These are phyloP conservation scores for Lepraria neglecta DNA, from an alignment of 495 filamentous ascomycete species.

Conservation along the genomic window DNA sequence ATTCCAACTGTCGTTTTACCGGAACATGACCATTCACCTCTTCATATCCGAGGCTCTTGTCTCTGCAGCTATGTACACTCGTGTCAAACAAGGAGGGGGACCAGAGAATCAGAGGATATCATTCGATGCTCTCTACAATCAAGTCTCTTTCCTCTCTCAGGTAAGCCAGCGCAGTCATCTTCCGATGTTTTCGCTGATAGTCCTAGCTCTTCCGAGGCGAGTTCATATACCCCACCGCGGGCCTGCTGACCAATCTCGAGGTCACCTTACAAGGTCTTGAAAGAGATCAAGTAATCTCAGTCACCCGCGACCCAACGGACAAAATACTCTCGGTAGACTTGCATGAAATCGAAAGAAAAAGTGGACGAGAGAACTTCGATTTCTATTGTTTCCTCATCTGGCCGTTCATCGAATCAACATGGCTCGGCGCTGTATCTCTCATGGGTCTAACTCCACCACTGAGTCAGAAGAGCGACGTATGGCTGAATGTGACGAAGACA, in stretches of 20 bases:
- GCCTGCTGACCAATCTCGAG: conserved; percentile 69
- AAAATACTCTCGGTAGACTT: conserved; percentile 62
- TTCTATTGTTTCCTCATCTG: conserved; percentile 98
- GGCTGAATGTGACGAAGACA: conserved; percentile 70
- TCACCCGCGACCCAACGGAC: conserved; percentile 52
- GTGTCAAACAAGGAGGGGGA: conserved; percentile 81
- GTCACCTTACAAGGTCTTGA: conserved; percentile 72
- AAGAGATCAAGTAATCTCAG: conserved; percentile 67
- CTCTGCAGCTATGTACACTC: conserved; percentile 79
- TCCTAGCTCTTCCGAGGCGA: conserved; percentile 82
- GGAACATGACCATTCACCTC: conserved; percentile 98
- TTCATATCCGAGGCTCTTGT: conserved; percentile 91
- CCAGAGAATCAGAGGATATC: conserved; percentile 71
- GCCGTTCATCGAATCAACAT: conserved; percentile 91
- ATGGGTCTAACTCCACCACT: conserved; percentile 75
- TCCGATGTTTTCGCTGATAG: conserved; percentile 24
- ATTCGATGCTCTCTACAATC: conserved; percentile 60
- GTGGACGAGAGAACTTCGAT: conserved; percentile 87
- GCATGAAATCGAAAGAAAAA: conserved; percentile 64
- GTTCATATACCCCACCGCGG: conserved; percentile 91
- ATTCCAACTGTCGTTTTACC: conserved; percentile 95
- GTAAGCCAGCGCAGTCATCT: conserved; percentile 28
- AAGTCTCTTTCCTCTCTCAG: conserved; percentile 83
- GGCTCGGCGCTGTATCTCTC: conserved; percentile 82
- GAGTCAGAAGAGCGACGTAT: conserved; percentile 53